Evolutionary conservation across 1,284 basidiomycete genomes (phyloP).

Genomic region (Exobasidium cylindrosporum): DNA sequence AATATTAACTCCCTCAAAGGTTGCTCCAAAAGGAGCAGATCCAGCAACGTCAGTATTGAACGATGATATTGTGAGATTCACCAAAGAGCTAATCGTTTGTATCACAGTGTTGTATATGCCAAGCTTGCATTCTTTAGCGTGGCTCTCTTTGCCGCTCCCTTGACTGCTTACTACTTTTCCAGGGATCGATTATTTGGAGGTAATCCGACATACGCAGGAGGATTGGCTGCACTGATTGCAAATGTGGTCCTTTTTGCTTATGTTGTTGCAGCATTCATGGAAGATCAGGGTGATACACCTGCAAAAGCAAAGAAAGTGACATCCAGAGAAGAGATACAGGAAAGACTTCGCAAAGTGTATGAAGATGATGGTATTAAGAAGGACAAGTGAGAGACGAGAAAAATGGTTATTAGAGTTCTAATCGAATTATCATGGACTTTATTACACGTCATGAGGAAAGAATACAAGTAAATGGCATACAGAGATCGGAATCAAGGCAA

Average conservation of each 20-base stretch:
- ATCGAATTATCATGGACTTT: too few species aligned
- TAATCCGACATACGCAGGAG: conserved; percentile 52
- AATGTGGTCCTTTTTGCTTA: conserved; percentile 51
- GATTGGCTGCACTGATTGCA: conserved; percentile 48
- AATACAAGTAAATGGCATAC: too few species aligned
- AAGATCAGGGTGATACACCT: conserved; percentile 32
- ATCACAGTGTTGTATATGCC: conserved; percentile 41
- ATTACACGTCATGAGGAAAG: too few species aligned
- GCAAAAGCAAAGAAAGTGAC: neutral
- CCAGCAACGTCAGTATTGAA: conserved; percentile 23
- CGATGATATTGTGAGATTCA: neutral
- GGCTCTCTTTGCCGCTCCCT: conserved; percentile 45
- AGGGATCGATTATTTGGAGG: conserved; percentile 41
- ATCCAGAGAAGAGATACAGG: neutral
- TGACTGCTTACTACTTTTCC: conserved; percentile 44
- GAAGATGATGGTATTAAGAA: neutral
- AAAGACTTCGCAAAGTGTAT: neutral
- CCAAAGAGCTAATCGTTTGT: neutral
- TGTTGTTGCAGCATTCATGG: conserved; percentile 47
- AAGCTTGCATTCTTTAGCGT: conserved; percentile 49
- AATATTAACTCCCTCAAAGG: conserved; percentile 29
- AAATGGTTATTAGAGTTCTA: too few species aligned
- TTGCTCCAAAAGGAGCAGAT: conserved; percentile 34
- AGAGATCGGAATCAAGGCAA: too few species aligned
- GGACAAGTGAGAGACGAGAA: neutral